A percentile compares a stretch with the other conserved stretches of the same genome.
Conservation (phyloP, 306 rosid genomes). For the Vachellia collinsii region DNA sequence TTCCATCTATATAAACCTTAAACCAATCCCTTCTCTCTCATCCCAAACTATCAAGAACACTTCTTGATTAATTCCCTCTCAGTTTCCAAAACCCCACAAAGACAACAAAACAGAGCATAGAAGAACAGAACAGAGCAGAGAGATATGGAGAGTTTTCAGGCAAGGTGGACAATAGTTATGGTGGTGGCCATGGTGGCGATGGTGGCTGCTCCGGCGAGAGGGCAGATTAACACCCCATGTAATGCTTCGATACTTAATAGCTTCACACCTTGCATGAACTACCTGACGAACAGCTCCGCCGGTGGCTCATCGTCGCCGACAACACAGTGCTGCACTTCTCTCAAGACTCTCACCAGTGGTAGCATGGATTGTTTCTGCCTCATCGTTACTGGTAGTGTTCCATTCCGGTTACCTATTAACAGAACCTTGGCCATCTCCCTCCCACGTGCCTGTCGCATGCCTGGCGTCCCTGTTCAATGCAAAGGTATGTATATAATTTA, state of each 20-base stretch:
- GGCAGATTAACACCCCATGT: slow-evolving; percentile 67
- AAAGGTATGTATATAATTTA: slow-evolving; percentile 42
- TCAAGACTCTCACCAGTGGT: slow-evolving; percentile 61
- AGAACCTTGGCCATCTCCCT: slow-evolving; percentile 80
- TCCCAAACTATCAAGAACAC: slow-evolving; percentile 18
- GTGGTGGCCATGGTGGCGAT: slow-evolving; percentile 39
- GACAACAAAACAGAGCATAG: not conserved
- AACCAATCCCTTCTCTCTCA: not conserved
- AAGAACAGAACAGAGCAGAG: not conserved
- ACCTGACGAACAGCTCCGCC: slow-evolving; percentile 65
- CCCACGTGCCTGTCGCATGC: slow-evolving; percentile 89
- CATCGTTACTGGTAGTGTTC: slow-evolving; percentile 58
- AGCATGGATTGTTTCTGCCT: slow-evolving; percentile 80
- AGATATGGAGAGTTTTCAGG: slow-evolving; percentile 39
- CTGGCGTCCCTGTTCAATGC: slow-evolving; percentile 83
- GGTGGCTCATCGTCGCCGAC: slow-evolving; percentile 66
- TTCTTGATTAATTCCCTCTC: not conserved
- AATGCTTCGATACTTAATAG: slow-evolving; percentile 48
- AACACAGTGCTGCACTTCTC: slow-evolving; percentile 62
- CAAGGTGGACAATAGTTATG: slow-evolving; percentile 24
- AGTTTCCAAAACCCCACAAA: not conserved
- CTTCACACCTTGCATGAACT: slow-evolving; percentile 67
- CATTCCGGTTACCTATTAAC: slow-evolving; percentile 76
- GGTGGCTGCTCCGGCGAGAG: slow-evolving; percentile 42
- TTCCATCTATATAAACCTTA: slow-evolving; percentile 54